Evolutionary conservation across 1,139 yeast species (phyloP), one percentile per base, ranked within the genome.

Genomic region (Blastobotrys illinoisensis): DNA sequence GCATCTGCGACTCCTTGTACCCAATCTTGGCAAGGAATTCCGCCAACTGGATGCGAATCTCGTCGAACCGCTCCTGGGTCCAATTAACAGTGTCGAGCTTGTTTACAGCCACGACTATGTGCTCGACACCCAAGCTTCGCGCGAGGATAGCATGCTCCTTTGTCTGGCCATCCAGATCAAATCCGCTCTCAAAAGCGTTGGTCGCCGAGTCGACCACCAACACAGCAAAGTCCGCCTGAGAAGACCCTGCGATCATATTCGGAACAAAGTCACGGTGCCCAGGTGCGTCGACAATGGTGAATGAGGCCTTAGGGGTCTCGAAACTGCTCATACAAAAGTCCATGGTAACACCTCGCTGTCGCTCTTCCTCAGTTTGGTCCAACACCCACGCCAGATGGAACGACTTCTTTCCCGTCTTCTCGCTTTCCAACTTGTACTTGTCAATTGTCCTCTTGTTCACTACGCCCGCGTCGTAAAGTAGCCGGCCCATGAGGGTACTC

Each of bases 221-320:
- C 28, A 87, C 74, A 0, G 91, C 93, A 53, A 83, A 71, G 62
- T 87, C 95, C 0, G 79, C 79, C 56, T 91, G 97, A 11, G 96
- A 80, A 0, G 96, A 95, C 59, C 99, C 99, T 48, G 96, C 95
- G 71, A 95, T 93, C 89, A 95, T 93, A 70, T 91, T 95, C n/a
- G 98, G 96, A 59, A 95, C 95, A 71, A 90, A 95, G 78, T 93
- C 97, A 68, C 86, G 81, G 74, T 95, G 99, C 3, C 99, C 99
- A 9, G 99, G 99, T 0, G 99, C 97, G 74, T 95, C 99, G 50
- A 95, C 86, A 26, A 96, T 88, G 0, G 96, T 89, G 70, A 88
- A 90, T 53, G 80, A 74, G 0, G 86, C 79, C 1, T 68, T 70
- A 0, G 69, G 63, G 0, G 97, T 88, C 63, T 86, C 91, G 63